Evolutionary conservation across 768 basidiomycete genomes (phyloP).

Genomic region (Coprinopsis strossmayeri): DNA sequence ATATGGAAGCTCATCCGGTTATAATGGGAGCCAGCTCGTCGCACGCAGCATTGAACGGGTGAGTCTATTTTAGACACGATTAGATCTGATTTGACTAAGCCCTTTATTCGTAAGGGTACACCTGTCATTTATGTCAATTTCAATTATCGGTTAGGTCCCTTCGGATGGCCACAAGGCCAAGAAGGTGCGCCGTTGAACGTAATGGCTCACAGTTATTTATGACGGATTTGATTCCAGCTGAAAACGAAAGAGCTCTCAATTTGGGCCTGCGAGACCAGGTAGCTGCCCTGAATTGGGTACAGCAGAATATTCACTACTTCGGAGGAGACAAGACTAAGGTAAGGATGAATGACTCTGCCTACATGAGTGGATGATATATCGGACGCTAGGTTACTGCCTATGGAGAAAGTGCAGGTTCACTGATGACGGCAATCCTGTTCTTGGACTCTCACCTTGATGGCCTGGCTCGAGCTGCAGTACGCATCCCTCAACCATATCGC

Average conservation of each 20-base stretch:
- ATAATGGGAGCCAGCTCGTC: constrained; percentile 28
- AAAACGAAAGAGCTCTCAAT: constrained; percentile 30
- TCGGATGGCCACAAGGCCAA: constrained; percentile 37
- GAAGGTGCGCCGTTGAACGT: constrained; percentile 28
- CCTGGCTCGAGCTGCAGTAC: constrained; percentile 30
- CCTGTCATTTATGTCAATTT: constrained; percentile 37
- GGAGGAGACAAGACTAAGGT: constrained; percentile 43
- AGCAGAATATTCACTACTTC: constrained; percentile 50
- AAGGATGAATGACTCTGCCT: too few species aligned
- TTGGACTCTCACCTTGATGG: constrained; percentile 29
- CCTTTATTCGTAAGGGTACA: constrained; percentile 22
- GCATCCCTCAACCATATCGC: too few species aligned
- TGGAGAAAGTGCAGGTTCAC: constrained; percentile 52
- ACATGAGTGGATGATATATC: neutral
- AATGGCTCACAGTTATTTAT: too few species aligned
- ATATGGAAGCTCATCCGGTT: constrained; percentile 20
- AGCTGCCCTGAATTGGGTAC: constrained; percentile 46
- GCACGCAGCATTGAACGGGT: constrained; percentile 31
- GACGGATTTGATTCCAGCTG: constrained; percentile 36
- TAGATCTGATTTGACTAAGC: neutral
- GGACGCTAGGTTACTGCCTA: constrained; percentile 46
- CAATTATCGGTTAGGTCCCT: constrained; percentile 37
- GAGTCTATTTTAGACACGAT: constrained; percentile 1
- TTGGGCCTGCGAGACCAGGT: constrained; percentile 41
- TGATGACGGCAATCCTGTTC: constrained; percentile 33